Base-by-base conservation (phyloP, 306 rosid genomes). In the Leucaena leucocephala region DNA sequence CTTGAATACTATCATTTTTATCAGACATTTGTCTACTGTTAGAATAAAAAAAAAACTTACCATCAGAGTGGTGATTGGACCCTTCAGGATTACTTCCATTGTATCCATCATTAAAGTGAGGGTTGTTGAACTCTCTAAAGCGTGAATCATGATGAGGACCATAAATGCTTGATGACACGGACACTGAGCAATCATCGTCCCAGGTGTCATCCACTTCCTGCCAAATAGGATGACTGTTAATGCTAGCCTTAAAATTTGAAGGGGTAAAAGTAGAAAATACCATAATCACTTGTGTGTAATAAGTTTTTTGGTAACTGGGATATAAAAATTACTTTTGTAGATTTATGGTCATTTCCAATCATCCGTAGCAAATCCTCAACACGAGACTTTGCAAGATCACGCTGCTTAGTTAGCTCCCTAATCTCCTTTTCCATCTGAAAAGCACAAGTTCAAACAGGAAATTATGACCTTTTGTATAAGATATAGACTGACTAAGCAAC, bases 371-470 rank as follows among this genome's bases (percentile, higher is more conserved):
- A 88, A 84, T 93, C 99, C 83, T 91, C 86, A 80, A 90, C 82
- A 83, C 96, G 97, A 69, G 99, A 96, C 80, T 96, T 88, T 77
- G 98, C 97, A 76, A 96, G 95, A 86, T 93, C 96, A 16, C 96
- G 89, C 68, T 96, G 97, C 92, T 90, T 93, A 17, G 87, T 87
- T 74, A 96, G 87, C 85, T 96, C 98, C 82, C 83, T 87, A 72
- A 89, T 89, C 83, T 96, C 93, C 85, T 88, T 96, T 44, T 86
- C 98, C 99, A 96, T 85, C 99, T 95, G 94, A 86, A 86, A 61
- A 27, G 27, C 27, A 27, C 27, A 27, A 27, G 27, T 27, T 27
- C 27, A 27, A 1, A 27, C 27, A 27, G 27, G 27, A 27, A 27
- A 27, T 27, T 27, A 27, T 27, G 27, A 27, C 27, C 27, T 27